Evolutionary conservation across 225 moss, liverwort and hornwort species (phyloP), one percentile per base, ranked within the genome.

Genomic region (Thuidium tamariscinum): DNA sequence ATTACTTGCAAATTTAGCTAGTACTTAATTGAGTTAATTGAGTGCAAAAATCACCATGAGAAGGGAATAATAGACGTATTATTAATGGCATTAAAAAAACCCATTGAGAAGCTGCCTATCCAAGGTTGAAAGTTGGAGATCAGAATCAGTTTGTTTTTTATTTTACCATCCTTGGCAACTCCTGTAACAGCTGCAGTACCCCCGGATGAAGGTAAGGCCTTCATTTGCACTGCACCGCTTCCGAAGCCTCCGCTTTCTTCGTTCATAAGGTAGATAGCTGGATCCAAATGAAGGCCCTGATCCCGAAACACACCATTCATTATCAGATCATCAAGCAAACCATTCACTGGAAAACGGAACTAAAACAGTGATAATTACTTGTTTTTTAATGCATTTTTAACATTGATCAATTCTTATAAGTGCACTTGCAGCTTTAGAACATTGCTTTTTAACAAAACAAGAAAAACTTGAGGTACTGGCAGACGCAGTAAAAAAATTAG

Each of bases 271-370:
- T 98, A 98, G 54, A 98, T 95, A 36, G 97, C 91, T 14, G 97
- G 97, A 89, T 98, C 97, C 59, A 98, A 93, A 82, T 98, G 97
- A 64, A 95, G 86, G 22, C 97, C 97, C 97, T 98, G 92, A 83
- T 64, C 44, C 39, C 64, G 9, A 27, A 7, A 25, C 51, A 81
- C 37, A 81, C 26, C 56, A 85, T n/a, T 10, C 25, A 20, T 75
- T 37, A 51, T 37, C 67, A 81, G n/a, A 71, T 22, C 19, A 42
- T 12, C 62, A 70, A 59, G 19, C 25, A 9, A 77, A 55, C n/a
- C n/a, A 7, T 37, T 77, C 16, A 37, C 26, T 37, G 37, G 55
- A 55, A 76, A 55, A 77, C 26, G 55, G 54, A 75, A n/a, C 52
- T 15, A 9, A 20, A 74, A n/a, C n/a, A n/a, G 23, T 14, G 14